phyloP scores from a whole-genome alignment of 179 eudicot genomes.

The Camellia oleifera region DNA sequence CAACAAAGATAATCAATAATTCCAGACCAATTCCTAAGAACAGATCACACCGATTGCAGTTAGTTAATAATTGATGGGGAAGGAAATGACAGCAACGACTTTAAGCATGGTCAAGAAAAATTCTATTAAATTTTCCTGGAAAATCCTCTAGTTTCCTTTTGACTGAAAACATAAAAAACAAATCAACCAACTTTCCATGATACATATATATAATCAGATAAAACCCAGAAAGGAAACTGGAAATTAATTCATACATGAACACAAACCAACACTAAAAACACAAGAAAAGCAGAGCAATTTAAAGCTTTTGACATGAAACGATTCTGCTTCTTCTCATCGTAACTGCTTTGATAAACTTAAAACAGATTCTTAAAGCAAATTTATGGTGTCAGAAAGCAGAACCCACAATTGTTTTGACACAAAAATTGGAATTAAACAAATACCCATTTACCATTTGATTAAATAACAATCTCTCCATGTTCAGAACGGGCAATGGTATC shows the following conservation, averaged over 20 bases:
- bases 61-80: neutral
- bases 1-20: neutral
- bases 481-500: neutral
- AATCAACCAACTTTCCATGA: neutral
- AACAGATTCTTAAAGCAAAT: neutral
- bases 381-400: neutral
- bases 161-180: neutral
- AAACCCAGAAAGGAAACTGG: neutral
- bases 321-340: neutral
- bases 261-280: neutral
- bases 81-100: neutral
- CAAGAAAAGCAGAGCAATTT: neutral
- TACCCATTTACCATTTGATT: neutral
- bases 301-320: neutral
- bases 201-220: neutral
- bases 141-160: neutral
- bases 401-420: neutral
- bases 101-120: neutral
- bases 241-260: neutral
- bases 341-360: neutral
- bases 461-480: neutral
- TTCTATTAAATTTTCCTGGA: neutral
- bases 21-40: neutral
- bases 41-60: neutral
- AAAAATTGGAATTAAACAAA: neutral